These are phyloP conservation scores for Podaxis carcinomalis DNA, from an alignment of 768 basidiomycete species.

Conservation along the genomic window DNA sequence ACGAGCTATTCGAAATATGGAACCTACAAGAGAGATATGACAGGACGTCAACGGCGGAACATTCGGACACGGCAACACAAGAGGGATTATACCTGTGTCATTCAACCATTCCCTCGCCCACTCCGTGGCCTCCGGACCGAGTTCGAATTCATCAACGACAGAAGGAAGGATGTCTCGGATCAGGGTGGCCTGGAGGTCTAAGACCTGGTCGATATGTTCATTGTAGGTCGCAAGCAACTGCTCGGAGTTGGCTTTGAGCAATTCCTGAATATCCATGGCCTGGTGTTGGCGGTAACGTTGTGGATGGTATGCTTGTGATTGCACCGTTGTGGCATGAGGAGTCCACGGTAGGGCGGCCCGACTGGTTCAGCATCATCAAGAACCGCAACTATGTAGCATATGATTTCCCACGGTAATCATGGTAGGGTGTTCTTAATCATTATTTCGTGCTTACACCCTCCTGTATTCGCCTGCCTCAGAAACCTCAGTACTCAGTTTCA, in stretches of 20 bases:
- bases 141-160: conserved; percentile 52
- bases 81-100: conserved; percentile 52
- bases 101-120: conserved; percentile 61
- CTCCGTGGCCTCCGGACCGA: conserved; percentile 39
- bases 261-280: conserved; percentile 33
- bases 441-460: background rate
- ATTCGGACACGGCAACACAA: background rate
- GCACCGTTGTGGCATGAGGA: conserved; percentile 4
- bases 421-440: background rate
- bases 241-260: conserved; percentile 43
- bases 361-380: background rate
- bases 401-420: conserved; percentile 11
- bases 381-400: background rate
- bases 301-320: background rate
- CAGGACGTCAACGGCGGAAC: background rate
- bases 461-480: background rate
- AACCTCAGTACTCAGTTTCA: background rate
- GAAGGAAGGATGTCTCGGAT: conserved; percentile 57
- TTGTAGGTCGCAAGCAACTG: conserved; percentile 47
- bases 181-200: conserved; percentile 45
- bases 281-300: background rate
- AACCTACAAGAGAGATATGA: conserved; percentile 31
- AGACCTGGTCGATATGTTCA: conserved; percentile 41
- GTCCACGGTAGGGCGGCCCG: conserved; percentile 10
- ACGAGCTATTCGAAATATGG: conserved; percentile 58